Base-by-base conservation (phyloP, 2,329 filamentous ascomycete species). In the Penicillium polonicum region DNA sequence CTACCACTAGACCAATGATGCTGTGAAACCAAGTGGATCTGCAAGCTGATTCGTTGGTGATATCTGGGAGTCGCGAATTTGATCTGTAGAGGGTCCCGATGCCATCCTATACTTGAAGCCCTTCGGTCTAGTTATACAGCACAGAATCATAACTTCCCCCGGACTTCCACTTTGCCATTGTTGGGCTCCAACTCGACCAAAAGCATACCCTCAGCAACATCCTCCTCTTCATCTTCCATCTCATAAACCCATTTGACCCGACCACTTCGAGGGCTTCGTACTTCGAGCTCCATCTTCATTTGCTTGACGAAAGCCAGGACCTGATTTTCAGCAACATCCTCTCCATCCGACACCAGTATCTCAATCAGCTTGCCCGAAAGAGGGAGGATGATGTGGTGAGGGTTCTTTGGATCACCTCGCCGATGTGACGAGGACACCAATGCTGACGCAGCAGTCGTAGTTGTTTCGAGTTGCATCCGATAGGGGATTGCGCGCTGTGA, bases 201-300 rank as follows among this genome's bases (percentile, higher is more conserved):
- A 52, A 85, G 68, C 64, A 79, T 80, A 1, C 84, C 84, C 60
- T 85, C 83, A 0, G 76, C 79, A 2, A 86, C 80, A 61, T 85
- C 83, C 44, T 72, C 72, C 17, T 76, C 73, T 3, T 75, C 74
- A 45, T 85, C 81, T 38, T 83, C 80, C 45, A 77, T 77, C 49
- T 84, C 81, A 48, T 77, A 74, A 0, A 82, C 77, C 80, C 83
- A 86, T 1, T 68, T 72, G 5, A 84, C 77, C 2, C 66, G 68
- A 0, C 84, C 84, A 1, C 74, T 73, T 5, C 75, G 74, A 17
- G 76, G 74, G 54, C 77, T 78, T 23, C 85, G 70, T 3, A 88
- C 80, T 64, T 88, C 85, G n/a, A 88, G 70, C 62, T 88, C 85
- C 85, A 88, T 88, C 71, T 88, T 88, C 84, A 87, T 87, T 70